Evolutionary conservation across 2,329 filamentous ascomycete genomes (phyloP), one percentile per base, ranked within the genome.

Genomic region (Beauveria asiatica): DNA sequence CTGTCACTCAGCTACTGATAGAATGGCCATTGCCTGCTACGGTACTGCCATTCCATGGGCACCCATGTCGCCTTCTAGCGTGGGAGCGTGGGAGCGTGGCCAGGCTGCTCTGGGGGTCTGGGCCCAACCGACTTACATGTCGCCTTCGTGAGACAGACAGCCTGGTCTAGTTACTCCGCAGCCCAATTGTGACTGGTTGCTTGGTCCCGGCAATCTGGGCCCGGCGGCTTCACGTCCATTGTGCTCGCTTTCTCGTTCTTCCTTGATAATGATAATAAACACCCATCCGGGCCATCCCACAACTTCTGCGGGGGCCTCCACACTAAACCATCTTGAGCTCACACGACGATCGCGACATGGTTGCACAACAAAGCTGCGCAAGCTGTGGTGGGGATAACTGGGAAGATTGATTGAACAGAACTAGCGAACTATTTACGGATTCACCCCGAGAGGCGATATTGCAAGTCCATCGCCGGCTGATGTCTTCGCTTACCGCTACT

Each of bases 141-240:
- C 39, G 37, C 37, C 46, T 41, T 50, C 21, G 27, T 57, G 55
- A 52, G 57, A 59, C 57, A 59, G 27, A 53, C 48, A 59, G 25
- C 27, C 19, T 52, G 41, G 41, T 49, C 23, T 53, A n/a, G n/a
- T n/a, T n/a, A 30, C 57, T 59, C 57, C 57, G 57, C 57, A 52
- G 9, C 42, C n/a, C 44, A 7, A 8, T 17, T n/a, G 4, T 60
- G 39, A 60, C 57, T 60, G 57, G 57, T 13, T 25, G 6, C 23
- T 54, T 54, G 57, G 57, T 54, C 57, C 57, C 57, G 57, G 42
- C 50, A 60, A 48, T 60, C 39, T 42, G 57, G 57, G 8, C 50
- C 50, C 57, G 50, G 50, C 57, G 50, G 50, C 57, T 60, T 54
- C 50, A 25, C 39, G 57, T 37, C 23, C 21, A 27, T 41, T 60